These are phyloP conservation scores for Blastocystis sp. DNA, from an alignment of 352 stramenopile species.

Conservation along the genomic window DNA sequence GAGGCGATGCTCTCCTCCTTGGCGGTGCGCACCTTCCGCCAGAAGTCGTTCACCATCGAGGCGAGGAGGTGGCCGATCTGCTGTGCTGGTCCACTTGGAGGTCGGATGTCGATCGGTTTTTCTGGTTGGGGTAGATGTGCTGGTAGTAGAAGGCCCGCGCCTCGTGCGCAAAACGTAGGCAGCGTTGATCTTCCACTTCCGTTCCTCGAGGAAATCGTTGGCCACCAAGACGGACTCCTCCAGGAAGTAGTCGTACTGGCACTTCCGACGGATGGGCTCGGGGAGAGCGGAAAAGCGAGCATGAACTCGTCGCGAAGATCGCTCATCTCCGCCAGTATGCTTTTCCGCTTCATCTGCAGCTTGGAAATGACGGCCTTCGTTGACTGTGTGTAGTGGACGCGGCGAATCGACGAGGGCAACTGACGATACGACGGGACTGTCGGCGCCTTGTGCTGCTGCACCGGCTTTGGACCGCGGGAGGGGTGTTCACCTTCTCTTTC, in stretches of 20 bases:
- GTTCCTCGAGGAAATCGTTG: conserved; percentile 60
- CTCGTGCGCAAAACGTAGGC: conserved; percentile 60
- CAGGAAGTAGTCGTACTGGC: conserved; percentile 59
- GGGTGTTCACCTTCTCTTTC: conserved; percentile 4
- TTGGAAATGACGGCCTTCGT: conserved; percentile 24
- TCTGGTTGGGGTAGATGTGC: conserved; percentile 1
- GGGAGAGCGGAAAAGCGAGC: conserved; percentile 23
- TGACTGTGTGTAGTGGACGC: conserved; percentile 5
- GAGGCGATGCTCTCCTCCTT: neutral
- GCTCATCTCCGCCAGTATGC: conserved; percentile 4
- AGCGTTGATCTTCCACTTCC: conserved; percentile 56
- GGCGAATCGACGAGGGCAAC: conserved; percentile 8
- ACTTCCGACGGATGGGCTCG: conserved; percentile 45
- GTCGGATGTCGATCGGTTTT: too few species aligned
- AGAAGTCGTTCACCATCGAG: conserved; percentile 51
- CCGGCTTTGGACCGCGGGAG: neutral
- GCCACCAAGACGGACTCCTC: conserved; percentile 40
- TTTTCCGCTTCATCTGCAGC: conserved; percentile 41
- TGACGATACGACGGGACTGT: conserved; percentile 51
- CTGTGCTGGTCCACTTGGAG: neutral
- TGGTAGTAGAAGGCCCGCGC: conserved; percentile 45
- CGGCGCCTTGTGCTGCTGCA: conserved; percentile 9
- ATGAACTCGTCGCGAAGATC: conserved; percentile 30
- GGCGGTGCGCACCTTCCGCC: conserved; percentile 22
- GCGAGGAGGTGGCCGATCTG: conserved; percentile 27